Evolutionary conservation across 257 asterid species (phyloP).

Genomic region (Solanum sejunctum): DNA sequence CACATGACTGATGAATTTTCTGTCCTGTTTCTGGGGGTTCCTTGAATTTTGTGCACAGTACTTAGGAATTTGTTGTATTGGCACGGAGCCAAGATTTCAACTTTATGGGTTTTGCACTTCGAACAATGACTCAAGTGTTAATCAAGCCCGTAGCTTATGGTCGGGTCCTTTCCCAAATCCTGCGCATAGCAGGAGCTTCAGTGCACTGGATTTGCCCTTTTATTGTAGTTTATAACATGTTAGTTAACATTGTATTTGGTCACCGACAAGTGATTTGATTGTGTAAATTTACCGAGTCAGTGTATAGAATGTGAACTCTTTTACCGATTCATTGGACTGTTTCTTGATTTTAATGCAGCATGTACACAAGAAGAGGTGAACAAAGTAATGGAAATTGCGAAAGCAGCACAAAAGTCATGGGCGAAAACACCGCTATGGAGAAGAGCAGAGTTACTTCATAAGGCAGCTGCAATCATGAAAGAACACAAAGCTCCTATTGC

Average conservation of each 20-base stretch:
- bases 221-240: not conserved
- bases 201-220: too few relatives aligned
- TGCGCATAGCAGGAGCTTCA: too few relatives aligned
- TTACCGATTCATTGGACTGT: not conserved
- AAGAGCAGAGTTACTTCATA: slow-evolving; percentile 96
- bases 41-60: not conserved
- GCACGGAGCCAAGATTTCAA: rapidly evolving
- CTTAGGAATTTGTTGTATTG: not conserved
- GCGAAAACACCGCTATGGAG: slow-evolving; percentile 92
- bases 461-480: slow-evolving; percentile 88
- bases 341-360: slow-evolving; percentile 24
- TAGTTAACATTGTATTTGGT: not conserved
- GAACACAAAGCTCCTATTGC: slow-evolving; percentile 89
- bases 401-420: slow-evolving; percentile 75
- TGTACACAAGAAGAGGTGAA: slow-evolving; percentile 95
- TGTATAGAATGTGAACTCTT: not conserved
- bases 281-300: not conserved
- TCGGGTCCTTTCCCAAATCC: too few relatives aligned
- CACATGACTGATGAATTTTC: not conserved
- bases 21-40: not conserved
- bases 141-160: not conserved
- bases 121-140: not conserved
- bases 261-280: not conserved
- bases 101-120: not conserved
- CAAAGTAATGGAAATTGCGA: slow-evolving; percentile 69